Evolutionary conservation across 176 grass and related monocot genomes (phyloP).

Genomic region (Paspalum vaginatum): DNA sequence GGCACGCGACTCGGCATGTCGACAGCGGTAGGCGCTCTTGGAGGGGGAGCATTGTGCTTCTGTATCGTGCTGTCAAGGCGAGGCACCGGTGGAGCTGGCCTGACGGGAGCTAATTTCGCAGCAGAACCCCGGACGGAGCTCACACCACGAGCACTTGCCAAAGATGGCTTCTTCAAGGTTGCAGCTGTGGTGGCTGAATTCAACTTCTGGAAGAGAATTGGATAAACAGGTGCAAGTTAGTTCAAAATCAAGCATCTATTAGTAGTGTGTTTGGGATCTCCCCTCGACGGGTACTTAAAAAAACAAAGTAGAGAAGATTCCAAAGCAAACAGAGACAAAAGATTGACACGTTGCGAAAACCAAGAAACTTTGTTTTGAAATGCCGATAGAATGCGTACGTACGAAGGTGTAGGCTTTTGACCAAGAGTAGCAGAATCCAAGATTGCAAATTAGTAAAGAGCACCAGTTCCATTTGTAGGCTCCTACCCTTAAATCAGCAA

Average conservation of each 20-base stretch:
- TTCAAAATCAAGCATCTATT: neutral
- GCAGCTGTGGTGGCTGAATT: slow-evolving; percentile 47
- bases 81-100: slow-evolving; percentile 34
- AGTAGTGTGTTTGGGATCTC: neutral
- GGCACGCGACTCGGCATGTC: slow-evolving; percentile 27
- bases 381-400: neutral
- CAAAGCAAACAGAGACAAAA: slow-evolving; percentile 40
- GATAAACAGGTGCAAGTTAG: slow-evolving; percentile 7
- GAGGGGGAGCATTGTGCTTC: slow-evolving; percentile 34
- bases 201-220: slow-evolving; percentile 49
- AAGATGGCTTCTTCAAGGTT: slow-evolving; percentile 54
- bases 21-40: slow-evolving; percentile 3
- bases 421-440: neutral
- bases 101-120: slow-evolving; percentile 43
- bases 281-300: neutral
- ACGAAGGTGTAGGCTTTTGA: slow-evolving; percentile 16
- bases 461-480: neutral
- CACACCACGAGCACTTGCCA: slow-evolving; percentile 35
- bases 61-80: slow-evolving; percentile 10
- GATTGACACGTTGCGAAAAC: neutral
- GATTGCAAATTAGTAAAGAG: neutral
- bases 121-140: slow-evolving; percentile 26
- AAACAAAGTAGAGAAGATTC: slow-evolving; percentile 35
- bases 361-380: slow-evolving; percentile 42
- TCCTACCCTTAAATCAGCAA: neutral